phyloP scores from a whole-genome alignment of 805 yeast genomes.

The Cyberlindnera xishuangbannaensis region DNA sequence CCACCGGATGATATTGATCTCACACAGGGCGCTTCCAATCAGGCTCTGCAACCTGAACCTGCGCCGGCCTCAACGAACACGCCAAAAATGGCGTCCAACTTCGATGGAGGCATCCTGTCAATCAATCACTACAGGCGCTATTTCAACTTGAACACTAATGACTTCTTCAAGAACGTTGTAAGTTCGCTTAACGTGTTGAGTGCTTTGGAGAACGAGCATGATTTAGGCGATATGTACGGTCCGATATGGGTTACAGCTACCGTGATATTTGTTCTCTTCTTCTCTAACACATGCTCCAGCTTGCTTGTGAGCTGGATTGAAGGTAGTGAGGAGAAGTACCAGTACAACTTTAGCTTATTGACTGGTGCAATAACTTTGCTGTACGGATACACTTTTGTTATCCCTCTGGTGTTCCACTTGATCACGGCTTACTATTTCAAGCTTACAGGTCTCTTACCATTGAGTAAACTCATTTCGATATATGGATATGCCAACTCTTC shows the following conservation, averaged over 20 bases:
- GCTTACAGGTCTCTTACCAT: constrained; percentile 40
- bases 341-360: constrained; percentile 54
- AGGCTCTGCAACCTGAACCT: neutral
- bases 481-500: constrained; percentile 81
- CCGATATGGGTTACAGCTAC: constrained; percentile 90
- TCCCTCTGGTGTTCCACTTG: constrained; percentile 54
- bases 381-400: constrained; percentile 67
- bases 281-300: constrained; percentile 66
- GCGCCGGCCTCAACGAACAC: neutral
- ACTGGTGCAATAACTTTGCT: constrained; percentile 64
- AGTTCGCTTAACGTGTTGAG: constrained; percentile 52
- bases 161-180: constrained; percentile 49
- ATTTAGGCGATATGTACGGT: constrained; percentile 71
- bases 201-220: constrained; percentile 34
- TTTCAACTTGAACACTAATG: constrained; percentile 63
- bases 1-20: constrained; percentile 28
- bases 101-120: constrained; percentile 45
- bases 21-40: constrained; percentile 2
- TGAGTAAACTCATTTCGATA: constrained; percentile 60
- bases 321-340: constrained; percentile 41
- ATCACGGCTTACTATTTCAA: constrained; percentile 48
- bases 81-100: constrained; percentile 15
- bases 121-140: constrained; percentile 55
- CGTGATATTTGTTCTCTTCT: constrained; percentile 65
- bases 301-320: constrained; percentile 47